A percentile compares a stretch with the other conserved stretches of the same genome.
phyloP scores from a whole-genome alignment of 441 rosid genomes.

The Kokia cookei region DNA sequence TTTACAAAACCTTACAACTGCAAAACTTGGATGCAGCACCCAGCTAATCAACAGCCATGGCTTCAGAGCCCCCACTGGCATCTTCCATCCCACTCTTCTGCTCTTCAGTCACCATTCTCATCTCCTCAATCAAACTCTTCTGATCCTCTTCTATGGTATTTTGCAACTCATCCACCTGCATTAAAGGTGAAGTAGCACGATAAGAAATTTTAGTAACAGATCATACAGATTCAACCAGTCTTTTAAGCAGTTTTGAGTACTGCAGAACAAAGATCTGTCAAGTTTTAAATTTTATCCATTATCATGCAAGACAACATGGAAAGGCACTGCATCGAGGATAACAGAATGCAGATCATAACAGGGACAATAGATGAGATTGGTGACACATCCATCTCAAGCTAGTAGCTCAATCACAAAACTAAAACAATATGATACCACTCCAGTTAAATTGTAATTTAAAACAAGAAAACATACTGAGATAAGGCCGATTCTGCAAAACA shows the following conservation, averaged over 20 bases:
- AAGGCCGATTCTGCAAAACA: background rate
- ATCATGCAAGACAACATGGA: background rate
- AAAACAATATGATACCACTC: background rate
- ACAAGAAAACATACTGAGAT: background rate
- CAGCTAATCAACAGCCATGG: slow-evolving; percentile 66
- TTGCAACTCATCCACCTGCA: slow-evolving; percentile 86
- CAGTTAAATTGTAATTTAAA: background rate
- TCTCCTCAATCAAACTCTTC: slow-evolving; percentile 31
- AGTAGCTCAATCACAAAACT: background rate
- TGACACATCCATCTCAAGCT: background rate
- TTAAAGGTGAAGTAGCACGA: background rate
- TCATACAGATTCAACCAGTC: background rate
- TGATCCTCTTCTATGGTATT: slow-evolving; percentile 61
- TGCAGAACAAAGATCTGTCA: background rate
- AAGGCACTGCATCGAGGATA: background rate
- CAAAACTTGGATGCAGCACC: slow-evolving; percentile 1
- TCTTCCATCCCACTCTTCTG: slow-evolving; percentile 56
- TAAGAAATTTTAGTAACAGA: background rate
- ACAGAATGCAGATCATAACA: background rate
- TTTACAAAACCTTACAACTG: slow-evolving; percentile 6
- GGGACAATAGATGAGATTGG: background rate
- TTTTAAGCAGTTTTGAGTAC: background rate
- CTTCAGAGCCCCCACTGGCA: slow-evolving; percentile 43
- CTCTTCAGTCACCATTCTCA: slow-evolving; percentile 48
- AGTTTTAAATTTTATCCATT: background rate